Base-by-base conservation (phyloP, 352 stramenopile genomes). In the Globisporangium canariense region DNA sequence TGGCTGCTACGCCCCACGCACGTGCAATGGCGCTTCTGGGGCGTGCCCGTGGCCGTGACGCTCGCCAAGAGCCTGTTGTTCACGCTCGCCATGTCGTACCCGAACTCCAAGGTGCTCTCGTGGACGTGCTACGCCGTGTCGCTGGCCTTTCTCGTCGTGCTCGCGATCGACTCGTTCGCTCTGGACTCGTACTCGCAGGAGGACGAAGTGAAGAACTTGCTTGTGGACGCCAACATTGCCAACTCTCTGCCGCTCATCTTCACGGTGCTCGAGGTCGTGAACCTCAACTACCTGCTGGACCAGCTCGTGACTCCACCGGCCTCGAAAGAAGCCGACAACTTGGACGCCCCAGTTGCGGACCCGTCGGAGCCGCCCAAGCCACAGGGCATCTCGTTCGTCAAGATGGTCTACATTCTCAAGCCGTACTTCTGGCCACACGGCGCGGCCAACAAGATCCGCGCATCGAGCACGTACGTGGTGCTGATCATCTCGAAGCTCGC, bases 401-500 rank as follows among this genome's bases (percentile, higher is more conserved):
- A 95, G 70, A 78, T 95, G 53, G 59, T 91, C 50, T 90, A 90
- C 62, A 93, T 96, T 50, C 71, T 96, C 46, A 89, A 90, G 59
- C 87, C 87, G 20, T 95, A 95, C 75, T 95, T 95, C 63, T 95
- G 81, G 86, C 86, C 86, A 2, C 79, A 90, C 54, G 86, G 86
- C 5, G 71, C 79, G 32, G 47, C 60, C 38, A 93, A 95, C 68
- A 86, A 87, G 54, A 60, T 91, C 25, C 86, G 95, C 57, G 91
- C 91, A 16, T 83, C 84, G 25, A 88, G 88, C 59, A 99, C 96
- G 10, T 99, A 98, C 77, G 43, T 98, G 3, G 93, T 97, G 66
- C 84, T 99, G 8, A 84, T 93, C 65, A 46, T 86, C 13, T 94
- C 88, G 55, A 99, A 99, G 73, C 67, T 91, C 34, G 91, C 89